Conservation (phyloP, 345 rosid genomes). For the Corymbia maculata region DNA sequence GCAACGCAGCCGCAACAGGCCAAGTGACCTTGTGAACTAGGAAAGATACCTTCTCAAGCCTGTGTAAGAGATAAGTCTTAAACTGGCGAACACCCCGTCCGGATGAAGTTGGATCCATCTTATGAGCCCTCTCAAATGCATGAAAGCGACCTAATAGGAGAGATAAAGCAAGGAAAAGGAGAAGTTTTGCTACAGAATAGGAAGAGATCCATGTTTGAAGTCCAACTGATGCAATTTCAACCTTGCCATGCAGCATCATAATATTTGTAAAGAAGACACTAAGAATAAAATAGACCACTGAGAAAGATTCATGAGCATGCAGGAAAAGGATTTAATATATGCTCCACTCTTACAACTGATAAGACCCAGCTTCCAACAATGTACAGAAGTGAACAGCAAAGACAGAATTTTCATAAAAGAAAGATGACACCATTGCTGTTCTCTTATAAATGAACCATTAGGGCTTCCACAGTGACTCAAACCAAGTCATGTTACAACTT, state of each 20-base stretch:
- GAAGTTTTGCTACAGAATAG: neutral
- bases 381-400: neutral
- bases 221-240: neutral
- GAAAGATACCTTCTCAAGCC: conserved; percentile 61
- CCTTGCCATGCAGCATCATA: neutral
- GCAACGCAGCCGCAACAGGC: neutral
- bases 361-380: neutral
- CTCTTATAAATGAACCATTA: neutral
- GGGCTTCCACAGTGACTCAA: neutral
- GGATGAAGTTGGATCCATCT: conserved; percentile 43
- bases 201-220: neutral
- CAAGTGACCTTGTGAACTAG: neutral
- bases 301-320: neutral
- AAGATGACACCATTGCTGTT: neutral
- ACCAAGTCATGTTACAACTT: neutral
- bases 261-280: neutral
- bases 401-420: neutral
- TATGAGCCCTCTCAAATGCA: conserved; percentile 87
- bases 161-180: neutral
- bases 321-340: neutral
- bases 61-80: conserved; percentile 78
- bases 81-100: conserved; percentile 95
- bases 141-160: conserved; percentile 71
- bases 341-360: neutral
- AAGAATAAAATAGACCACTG: neutral